phyloP scores from a whole-genome alignment of 75 land plant species.

The Cupressus sempervirens region DNA sequence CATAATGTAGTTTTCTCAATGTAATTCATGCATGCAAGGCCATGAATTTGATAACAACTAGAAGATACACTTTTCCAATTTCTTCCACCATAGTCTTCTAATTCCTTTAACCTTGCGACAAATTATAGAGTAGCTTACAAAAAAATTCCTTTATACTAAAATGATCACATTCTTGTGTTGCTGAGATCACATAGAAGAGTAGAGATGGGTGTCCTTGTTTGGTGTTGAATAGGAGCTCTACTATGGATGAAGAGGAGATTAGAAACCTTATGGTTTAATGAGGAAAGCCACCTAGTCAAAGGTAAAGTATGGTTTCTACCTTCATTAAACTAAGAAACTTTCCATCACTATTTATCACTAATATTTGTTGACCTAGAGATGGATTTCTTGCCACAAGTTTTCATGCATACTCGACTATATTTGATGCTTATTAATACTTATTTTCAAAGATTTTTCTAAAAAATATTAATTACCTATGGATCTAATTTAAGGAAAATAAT shows the following conservation, averaged over 20 bases:
- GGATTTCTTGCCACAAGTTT: too few relatives aligned
- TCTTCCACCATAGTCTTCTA: slow-evolving; percentile 5
- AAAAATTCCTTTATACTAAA: not conserved
- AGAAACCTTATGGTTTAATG: not conserved
- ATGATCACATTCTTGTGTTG: not conserved
- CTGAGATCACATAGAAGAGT: not conserved
- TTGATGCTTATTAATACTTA: too few relatives aligned
- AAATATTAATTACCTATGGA: too few relatives aligned
- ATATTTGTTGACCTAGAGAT: too few relatives aligned
- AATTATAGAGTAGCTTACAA: not conserved
- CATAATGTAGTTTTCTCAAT: slow-evolving; percentile 4
- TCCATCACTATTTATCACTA: too few relatives aligned
- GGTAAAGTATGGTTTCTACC: not conserved
- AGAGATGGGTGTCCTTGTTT: not conserved
- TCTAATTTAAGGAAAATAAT: too few relatives aligned
- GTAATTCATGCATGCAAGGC: not conserved
- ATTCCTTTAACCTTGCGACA: not conserved
- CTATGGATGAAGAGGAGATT: too few relatives aligned
- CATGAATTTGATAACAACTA: not conserved
- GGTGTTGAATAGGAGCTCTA: not conserved
- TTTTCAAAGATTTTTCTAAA: too few relatives aligned
- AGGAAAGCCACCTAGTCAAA: not conserved
- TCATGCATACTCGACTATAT: too few relatives aligned
- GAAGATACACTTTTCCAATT: slow-evolving; percentile 1
- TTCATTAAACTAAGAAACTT: not conserved